Evolutionary conservation across 2,329 filamentous ascomycete species (phyloP), one percentile per base, ranked within the genome.

Genomic region (Waltergamsia citrina): DNA sequence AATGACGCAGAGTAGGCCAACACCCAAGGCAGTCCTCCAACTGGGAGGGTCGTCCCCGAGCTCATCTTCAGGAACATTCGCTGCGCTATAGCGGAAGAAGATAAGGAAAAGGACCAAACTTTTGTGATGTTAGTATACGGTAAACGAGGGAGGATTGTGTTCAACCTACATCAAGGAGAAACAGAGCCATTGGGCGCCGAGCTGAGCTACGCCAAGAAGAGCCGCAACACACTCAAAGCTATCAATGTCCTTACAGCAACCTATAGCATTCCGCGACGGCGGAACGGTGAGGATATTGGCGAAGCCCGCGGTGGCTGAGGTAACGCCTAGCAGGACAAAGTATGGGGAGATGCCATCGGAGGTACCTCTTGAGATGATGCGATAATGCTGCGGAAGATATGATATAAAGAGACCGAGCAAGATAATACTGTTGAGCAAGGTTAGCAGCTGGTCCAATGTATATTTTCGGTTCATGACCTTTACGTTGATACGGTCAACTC

Each of bases 321-420:
- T 90, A 18, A 84, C 85, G 39, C 92, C 92, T n/a, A 98, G 76
- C 3, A 96, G 74, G 43, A 98, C 79, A 53, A 94, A 98, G 59
- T 90, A 92, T 7, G 92, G 90, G 20, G 88, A 95, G 41, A 98
- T 88, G 41, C 92, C 92, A 56, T 94, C 90, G 16, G 90, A 93
- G 11, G 85, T 92, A 40, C 80, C 76, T 36, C 87, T 77, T 26
- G 74, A 68, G 45, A 94, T 85, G 59, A 98, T 96, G 50, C 92
- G 86, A 56, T 82, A 74, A 60, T 96, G 90, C 55, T 98, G 92
- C 1, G 92, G 92, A 3, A 96, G 71, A 62, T 98, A 98, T 22
- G 90, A 96, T 38, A 94, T 63, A 41, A 95, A 68, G 48, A 96
- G 88, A 37, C 90, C 90, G 46, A 94, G 54, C 41, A 96, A 69